Evolutionary conservation across 805 yeast genomes (phyloP).

Genomic region (Kazachstania martiniae): DNA sequence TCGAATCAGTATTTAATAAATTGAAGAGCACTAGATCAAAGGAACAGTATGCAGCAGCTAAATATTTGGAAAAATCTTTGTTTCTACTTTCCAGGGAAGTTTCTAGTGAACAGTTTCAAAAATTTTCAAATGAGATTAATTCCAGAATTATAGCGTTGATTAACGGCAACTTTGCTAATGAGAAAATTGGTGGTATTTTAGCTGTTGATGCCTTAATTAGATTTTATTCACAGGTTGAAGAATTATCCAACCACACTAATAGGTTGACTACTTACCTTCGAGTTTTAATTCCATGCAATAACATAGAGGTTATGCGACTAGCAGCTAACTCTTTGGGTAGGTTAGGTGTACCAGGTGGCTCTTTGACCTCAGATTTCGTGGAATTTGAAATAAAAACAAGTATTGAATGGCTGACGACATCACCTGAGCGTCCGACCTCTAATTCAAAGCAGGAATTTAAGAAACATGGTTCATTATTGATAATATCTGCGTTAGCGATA

Average conservation of each 20-base stretch:
- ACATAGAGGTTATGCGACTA: conserved; percentile 65
- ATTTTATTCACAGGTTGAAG: conserved; percentile 67
- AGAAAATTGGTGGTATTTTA: conserved; percentile 78
- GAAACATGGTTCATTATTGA: conserved; percentile 79
- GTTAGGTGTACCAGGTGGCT: conserved; percentile 75
- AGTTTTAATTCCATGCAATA: conserved; percentile 62
- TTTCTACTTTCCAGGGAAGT: conserved; percentile 63
- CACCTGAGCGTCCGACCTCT: conserved; percentile 13
- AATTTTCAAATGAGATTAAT: conserved; percentile 73
- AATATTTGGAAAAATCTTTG: conserved; percentile 49
- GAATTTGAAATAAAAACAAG: conserved; percentile 81
- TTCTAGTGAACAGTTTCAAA: conserved; percentile 63
- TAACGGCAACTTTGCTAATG: conserved; percentile 52
- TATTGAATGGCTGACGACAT: conserved; percentile 70
- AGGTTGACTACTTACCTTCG: conserved; percentile 74
- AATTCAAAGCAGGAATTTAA: conserved; percentile 59
- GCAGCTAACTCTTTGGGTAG: conserved; percentile 81
- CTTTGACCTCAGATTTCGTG: conserved; percentile 79
- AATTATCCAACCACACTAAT: conserved; percentile 72
- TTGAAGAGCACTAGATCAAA: conserved; percentile 22
- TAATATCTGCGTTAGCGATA: conserved; percentile 67
- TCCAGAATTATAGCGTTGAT: conserved; percentile 70
- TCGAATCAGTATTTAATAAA: conserved; percentile 24
- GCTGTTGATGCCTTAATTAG: conserved; percentile 79
- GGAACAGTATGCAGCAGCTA: conserved; percentile 43